Conservation (phyloP, 805 yeast genomes). For the Ogataea zsoltii region DNA sequence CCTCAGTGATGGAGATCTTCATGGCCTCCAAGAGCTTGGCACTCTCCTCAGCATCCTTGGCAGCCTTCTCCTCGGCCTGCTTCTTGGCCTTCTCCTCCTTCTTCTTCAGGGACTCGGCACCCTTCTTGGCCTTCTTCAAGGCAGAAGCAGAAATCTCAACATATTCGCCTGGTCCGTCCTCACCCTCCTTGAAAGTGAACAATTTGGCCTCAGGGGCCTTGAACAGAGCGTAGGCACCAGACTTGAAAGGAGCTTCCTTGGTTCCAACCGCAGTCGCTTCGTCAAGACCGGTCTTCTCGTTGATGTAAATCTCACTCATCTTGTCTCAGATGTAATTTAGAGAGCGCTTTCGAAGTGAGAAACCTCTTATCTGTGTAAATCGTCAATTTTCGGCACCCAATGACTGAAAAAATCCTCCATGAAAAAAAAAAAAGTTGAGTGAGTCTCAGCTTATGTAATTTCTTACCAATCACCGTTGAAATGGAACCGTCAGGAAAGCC, state of each 20-base stretch:
- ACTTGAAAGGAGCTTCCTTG: constrained; percentile 68
- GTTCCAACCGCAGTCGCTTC: constrained; percentile 59
- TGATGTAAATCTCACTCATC: constrained; percentile 53
- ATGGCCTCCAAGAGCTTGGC: constrained; percentile 76
- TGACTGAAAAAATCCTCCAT: background rate
- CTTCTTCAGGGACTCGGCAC: constrained; percentile 88
- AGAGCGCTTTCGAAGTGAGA: too few species aligned
- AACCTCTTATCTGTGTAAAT: background rate
- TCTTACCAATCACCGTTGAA: too few species aligned
- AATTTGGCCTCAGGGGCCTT: constrained; percentile 49
- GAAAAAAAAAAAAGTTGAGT: background rate
- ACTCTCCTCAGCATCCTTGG: constrained; percentile 68
- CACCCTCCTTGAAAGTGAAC: constrained; percentile 59
- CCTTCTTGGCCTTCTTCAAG: constrained; percentile 93
- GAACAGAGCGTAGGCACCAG: constrained; percentile 80
- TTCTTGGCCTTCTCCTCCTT: constrained; percentile 68
- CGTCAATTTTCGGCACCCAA: background rate
- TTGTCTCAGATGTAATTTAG: background rate
- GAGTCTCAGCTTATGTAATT: background rate
- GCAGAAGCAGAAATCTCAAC: constrained; percentile 86
- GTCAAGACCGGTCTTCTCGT: constrained; percentile 74
- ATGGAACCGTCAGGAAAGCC: too few species aligned
- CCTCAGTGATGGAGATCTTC: constrained; percentile 75
- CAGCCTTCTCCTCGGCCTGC: constrained; percentile 51
- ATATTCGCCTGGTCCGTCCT: constrained; percentile 54